Evolutionary conservation across 2,329 filamentous ascomycete species (phyloP).

Genomic region (Knufia petricola): DNA sequence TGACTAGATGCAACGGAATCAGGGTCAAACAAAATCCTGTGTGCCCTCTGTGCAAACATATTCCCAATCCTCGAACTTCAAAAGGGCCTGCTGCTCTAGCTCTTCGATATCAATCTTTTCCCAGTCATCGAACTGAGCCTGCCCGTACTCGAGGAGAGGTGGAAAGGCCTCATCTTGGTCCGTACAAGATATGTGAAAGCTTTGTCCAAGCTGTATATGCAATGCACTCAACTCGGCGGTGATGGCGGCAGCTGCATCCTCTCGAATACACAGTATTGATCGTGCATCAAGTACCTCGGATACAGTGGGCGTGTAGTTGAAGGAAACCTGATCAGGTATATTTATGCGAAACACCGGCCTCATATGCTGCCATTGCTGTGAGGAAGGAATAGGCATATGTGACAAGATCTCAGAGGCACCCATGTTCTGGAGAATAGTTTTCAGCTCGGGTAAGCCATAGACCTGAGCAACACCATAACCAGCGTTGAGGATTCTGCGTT

Average conservation of each 20-base stretch:
- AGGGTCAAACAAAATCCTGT: background rate
- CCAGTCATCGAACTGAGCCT: background rate
- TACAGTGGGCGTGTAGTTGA: background rate
- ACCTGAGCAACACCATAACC: background rate
- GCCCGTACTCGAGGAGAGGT: background rate
- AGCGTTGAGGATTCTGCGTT: background rate
- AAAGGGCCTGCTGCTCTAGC: background rate
- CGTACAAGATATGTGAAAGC: background rate
- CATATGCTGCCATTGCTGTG: background rate
- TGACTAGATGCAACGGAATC: too few relatives aligned
- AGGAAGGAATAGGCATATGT: background rate
- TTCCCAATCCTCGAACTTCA: background rate
- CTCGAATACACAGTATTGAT: background rate
- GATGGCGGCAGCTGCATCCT: background rate
- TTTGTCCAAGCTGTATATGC: background rate
- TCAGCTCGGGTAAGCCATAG: conserved; percentile 2
- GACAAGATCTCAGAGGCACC: background rate
- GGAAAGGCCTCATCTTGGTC: background rate
- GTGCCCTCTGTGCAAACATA: background rate
- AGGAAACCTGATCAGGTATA: background rate
- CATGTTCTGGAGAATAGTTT: conserved; percentile 3
- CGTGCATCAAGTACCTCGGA: background rate
- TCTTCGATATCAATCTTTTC: background rate
- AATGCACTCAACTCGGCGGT: background rate
- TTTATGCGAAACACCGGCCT: background rate